These are phyloP conservation scores for Glutinoglossum americanum DNA, from an alignment of 495 filamentous ascomycete species.

Conservation along the genomic window DNA sequence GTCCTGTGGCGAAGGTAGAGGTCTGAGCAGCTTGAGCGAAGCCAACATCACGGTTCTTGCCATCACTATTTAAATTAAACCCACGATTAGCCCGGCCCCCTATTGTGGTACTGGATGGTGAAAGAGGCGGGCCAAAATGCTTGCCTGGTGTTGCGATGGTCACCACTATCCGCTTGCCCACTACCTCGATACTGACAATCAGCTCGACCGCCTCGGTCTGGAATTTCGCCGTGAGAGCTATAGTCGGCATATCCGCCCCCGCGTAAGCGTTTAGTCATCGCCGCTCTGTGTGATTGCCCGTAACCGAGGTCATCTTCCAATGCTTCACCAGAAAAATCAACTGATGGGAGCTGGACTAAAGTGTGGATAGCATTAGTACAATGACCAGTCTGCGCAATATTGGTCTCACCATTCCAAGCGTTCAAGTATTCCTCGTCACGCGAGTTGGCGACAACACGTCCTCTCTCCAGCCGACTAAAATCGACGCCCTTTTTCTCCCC, in stretches of 20 bases:
- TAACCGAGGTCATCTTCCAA: neutral
- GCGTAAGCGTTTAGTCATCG: neutral
- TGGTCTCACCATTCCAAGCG: neutral
- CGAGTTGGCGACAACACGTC: neutral
- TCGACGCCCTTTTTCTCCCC: neutral
- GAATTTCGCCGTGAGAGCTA: neutral
- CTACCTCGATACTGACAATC: too few species aligned
- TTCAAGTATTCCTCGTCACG: neutral
- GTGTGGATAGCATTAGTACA: neutral
- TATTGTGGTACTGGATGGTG: too few species aligned
- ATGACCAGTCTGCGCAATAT: neutral
- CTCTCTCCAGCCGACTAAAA: neutral
- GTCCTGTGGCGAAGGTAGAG: too few species aligned
- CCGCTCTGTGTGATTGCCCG: neutral
- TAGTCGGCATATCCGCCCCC: neutral
- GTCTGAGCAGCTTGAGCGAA: too few species aligned
- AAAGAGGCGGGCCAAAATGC: neutral
- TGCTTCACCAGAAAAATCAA: neutral
- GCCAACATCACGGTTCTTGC: too few species aligned
- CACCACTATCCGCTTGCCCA: neutral
- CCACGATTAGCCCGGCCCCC: neutral
- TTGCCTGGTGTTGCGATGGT: neutral
- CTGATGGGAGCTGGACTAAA: neutral
- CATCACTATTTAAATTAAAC: too few species aligned
- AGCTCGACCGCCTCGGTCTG: too few species aligned